Conservation (phyloP, 176 grass and related monocot species). For the Lolium rigidum region DNA sequence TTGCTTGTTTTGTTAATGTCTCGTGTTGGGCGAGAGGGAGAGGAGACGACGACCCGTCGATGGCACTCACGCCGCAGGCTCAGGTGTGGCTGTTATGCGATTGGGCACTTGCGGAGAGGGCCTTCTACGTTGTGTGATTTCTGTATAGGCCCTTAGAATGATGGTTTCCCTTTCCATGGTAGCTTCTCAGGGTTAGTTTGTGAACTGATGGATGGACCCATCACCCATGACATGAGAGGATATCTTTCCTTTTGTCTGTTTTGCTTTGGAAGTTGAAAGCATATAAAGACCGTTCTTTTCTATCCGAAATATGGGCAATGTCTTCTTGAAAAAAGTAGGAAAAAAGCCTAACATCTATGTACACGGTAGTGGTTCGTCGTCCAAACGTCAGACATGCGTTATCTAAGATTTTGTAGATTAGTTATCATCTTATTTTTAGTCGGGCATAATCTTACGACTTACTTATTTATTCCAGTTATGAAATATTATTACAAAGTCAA, state of each 20-base stretch:
- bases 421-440: too few species aligned
- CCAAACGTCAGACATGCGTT: too few species aligned
- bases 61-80: constrained; percentile 45
- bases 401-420: too few species aligned
- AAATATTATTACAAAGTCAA: too few species aligned
- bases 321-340: background rate
- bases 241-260: background rate
- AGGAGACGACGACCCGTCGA: constrained; percentile 44
- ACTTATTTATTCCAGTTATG: too few species aligned
- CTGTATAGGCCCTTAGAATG: background rate
- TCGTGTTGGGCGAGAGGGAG: constrained; percentile 17
- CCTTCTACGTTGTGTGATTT: background rate
- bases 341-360: too few species aligned
- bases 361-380: too few species aligned
- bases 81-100: constrained; percentile 48
- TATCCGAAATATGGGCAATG: background rate
- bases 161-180: background rate
- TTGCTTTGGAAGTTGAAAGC: background rate
- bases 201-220: background rate
- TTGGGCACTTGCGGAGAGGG: constrained; percentile 5
- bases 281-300: background rate
- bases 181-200: constrained; percentile 12
- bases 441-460: too few species aligned
- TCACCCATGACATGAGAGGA: background rate
- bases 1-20: constrained; percentile 32